phyloP scores from a whole-genome alignment of 2,329 filamentous ascomycete species.

The Chalaropsis ovoidea region DNA sequence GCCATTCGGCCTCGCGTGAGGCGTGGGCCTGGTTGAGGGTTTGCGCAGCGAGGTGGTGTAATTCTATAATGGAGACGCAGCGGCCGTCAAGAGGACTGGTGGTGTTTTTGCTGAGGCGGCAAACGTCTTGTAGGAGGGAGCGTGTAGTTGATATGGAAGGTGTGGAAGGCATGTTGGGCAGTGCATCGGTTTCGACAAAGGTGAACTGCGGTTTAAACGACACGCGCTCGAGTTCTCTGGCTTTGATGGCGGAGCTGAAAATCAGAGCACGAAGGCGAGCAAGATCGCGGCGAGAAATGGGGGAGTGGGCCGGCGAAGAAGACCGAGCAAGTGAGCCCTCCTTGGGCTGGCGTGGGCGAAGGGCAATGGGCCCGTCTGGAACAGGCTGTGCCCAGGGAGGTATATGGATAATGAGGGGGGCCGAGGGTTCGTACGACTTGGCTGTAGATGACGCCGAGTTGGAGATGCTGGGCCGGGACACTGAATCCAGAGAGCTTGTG shows the following conservation, averaged over 20 bases:
- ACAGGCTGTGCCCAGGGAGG: constrained; percentile 18
- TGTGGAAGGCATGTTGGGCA: constrained; percentile 14
- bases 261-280: constrained; percentile 68
- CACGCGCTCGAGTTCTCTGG: constrained; percentile 63
- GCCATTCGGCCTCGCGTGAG: constrained; percentile 46
- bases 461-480: constrained; percentile 23
- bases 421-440: constrained; percentile 30
- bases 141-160: constrained; percentile 5
- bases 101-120: constrained; percentile 34
- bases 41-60: constrained; percentile 45
- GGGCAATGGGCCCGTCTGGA: constrained; percentile 26
- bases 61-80: constrained; percentile 36
- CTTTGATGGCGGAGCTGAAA: constrained; percentile 79
- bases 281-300: constrained; percentile 60
- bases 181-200: constrained; percentile 29
- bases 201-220: constrained; percentile 43
- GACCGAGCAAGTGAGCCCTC: constrained; percentile 5
- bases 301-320: constrained; percentile 26
- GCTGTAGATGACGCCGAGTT: constrained; percentile 35
- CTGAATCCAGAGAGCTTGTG: constrained; percentile 10
- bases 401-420: constrained; percentile 14
- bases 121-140: constrained; percentile 38
- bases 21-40: constrained; percentile 41
- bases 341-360: constrained; percentile 24
- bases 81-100: constrained; percentile 29